phyloP scores from a whole-genome alignment of 1,284 basidiomycete genomes.

The Naganishia albida region DNA sequence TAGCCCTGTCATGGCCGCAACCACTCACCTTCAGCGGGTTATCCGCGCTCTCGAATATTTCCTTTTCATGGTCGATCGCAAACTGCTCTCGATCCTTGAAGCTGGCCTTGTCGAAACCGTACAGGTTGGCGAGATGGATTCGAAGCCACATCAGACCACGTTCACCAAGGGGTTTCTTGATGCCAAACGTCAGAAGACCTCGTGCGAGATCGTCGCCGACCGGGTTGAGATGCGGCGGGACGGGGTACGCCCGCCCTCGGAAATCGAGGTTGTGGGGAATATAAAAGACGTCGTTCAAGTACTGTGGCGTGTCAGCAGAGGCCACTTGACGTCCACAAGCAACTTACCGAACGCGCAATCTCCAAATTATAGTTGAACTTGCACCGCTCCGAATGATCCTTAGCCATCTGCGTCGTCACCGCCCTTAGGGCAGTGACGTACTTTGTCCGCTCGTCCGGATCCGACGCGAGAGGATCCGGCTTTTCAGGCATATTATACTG shows the following conservation, averaged over 20 bases:
- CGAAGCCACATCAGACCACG: constrained; percentile 82
- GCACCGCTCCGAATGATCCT: constrained; percentile 87
- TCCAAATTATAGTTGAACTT: constrained; percentile 96
- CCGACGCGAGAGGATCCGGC: constrained; percentile 65
- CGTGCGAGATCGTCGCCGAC: constrained; percentile 94
- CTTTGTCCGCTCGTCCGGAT: constrained; percentile 65
- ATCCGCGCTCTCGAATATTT: constrained; percentile 81
- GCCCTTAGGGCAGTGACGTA: constrained; percentile 66
- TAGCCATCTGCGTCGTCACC: constrained; percentile 66
- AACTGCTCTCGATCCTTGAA: constrained; percentile 88
- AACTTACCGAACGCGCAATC: constrained; percentile 82
- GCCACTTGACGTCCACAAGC: constrained; percentile 4
- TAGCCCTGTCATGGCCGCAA: constrained; percentile 1
- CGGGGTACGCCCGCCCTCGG: constrained; percentile 94
- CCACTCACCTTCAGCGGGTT: constrained; percentile 72
- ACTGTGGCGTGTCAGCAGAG: constrained; percentile 27
- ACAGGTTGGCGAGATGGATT: constrained; percentile 90
- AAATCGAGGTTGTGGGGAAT: constrained; percentile 98
- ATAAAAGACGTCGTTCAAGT: constrained; percentile 70
- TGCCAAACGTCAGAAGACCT: constrained; percentile 82
- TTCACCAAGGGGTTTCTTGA: constrained; percentile 74
- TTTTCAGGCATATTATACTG: constrained; percentile 59
- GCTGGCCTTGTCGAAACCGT: constrained; percentile 91
- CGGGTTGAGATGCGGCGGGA: constrained; percentile 93
- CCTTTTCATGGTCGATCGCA: constrained; percentile 69